Base-by-base conservation (phyloP, 2,329 filamentous ascomycete genomes). In the Teratosphaeria nubilosa region DNA sequence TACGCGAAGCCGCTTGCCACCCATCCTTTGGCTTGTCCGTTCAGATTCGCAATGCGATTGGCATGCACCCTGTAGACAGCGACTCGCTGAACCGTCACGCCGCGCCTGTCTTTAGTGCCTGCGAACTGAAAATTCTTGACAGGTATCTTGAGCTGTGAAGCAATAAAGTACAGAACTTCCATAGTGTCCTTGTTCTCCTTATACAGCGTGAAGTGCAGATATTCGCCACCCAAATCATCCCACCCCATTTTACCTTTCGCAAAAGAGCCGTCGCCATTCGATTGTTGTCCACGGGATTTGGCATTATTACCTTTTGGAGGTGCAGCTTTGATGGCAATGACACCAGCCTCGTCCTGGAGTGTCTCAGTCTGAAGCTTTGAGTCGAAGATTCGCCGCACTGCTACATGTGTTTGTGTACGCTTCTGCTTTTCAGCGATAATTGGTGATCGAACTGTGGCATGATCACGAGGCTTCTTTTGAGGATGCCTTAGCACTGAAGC, bases 141-240 rank as follows among this genome's bases (percentile, higher is more conserved):
- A 48, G 80, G 80, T 63, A 88, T 78, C 69, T 86, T 88, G 62
- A 95, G 75, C 63, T 87, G 81, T 51, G 86, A 86, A 0, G 86
- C 83, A 48, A 96, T 81, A 67, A 87, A 89, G 56, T 84, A 86
- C 56, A 95, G 80, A 0, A 90, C 86, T 66, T 96, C 91, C 88
- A 96, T 95, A 1, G 91, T 96, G 70, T 96, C 91, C 70, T 92
- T 91, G 75, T 96, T 96, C 75, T 96, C 91, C 75, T 96, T 96
- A 82, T 92, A 95, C 55, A 96, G 79, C 0, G 89, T 92, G 72
- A 96, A 95, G 72, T 96, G 91, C 14, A 96, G 77, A 71, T 90
- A 94, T 54, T 91, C 86, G 20, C 88, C 90, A n/a, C 80, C 85
- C 50, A 86, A 76, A 63, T 87, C 84, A 56, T 83, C 76, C 85